These are phyloP conservation scores for Ceratobasidium sp. DNA, from an alignment of 1,284 basidiomycete genomes.

Conservation along the genomic window DNA sequence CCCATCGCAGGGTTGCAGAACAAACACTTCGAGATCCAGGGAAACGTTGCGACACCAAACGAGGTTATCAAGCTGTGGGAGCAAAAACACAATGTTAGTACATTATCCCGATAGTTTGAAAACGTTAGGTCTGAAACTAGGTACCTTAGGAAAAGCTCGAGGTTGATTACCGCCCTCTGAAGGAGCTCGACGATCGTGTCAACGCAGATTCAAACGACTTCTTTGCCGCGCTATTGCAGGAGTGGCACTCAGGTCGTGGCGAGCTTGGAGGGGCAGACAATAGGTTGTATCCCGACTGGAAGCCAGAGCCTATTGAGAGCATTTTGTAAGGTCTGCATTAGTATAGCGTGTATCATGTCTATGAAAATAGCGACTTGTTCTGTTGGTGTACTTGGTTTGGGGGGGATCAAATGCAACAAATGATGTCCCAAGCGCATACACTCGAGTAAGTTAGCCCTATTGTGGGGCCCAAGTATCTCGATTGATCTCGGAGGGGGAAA, in stretches of 20 bases:
- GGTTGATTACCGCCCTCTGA: constrained; percentile 13
- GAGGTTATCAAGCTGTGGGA: constrained; percentile 38
- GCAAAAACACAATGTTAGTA: constrained; percentile 38
- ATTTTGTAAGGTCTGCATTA: constrained; percentile 1
- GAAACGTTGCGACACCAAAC: constrained; percentile 2
- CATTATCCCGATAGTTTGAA: background rate
- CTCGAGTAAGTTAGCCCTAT: too few relatives aligned
- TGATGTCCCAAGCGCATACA: too few relatives aligned
- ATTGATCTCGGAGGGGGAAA: too few relatives aligned
- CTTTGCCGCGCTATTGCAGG: constrained; percentile 25
- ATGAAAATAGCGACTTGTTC: too few relatives aligned
- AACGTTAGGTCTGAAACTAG: background rate
- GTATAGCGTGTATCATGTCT: too few relatives aligned
- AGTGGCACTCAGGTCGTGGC: constrained; percentile 35
- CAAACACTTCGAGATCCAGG: constrained; percentile 33
- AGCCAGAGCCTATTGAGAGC: constrained; percentile 33
- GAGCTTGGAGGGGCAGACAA: constrained; percentile 7
- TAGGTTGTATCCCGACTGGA: constrained; percentile 34
- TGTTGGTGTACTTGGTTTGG: too few relatives aligned
- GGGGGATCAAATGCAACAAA: too few relatives aligned
- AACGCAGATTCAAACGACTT: constrained; percentile 23
- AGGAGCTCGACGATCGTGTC: constrained; percentile 28
- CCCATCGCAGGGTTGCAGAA: constrained; percentile 29
- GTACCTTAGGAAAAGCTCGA: constrained; percentile 22
- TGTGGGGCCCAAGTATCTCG: too few relatives aligned